phyloP scores from a whole-genome alignment of 1,139 yeast genomes.

The Komagataea norvegica region DNA sequence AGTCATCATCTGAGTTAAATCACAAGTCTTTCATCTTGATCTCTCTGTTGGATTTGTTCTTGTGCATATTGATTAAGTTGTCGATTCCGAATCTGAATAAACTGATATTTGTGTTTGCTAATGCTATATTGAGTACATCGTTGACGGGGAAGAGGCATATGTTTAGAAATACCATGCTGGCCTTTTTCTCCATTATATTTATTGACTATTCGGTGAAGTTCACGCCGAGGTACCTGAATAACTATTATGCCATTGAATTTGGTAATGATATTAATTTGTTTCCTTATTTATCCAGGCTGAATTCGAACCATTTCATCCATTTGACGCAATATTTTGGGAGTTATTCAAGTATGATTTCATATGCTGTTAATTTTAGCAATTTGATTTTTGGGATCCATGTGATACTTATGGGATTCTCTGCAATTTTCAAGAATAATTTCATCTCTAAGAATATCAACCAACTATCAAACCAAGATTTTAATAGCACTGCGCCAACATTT shows the following conservation, averaged over 20 bases:
- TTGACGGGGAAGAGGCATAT: constrained; percentile 35
- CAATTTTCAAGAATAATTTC: constrained; percentile 30
- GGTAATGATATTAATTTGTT: constrained; percentile 9
- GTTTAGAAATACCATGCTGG: constrained; percentile 13
- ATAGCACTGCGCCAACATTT: constrained; percentile 3
- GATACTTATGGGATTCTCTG: constrained; percentile 36
- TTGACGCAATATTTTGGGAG: constrained; percentile 4
- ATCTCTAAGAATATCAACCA: constrained; percentile 35
- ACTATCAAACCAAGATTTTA: constrained; percentile 26
- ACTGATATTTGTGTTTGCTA: constrained; percentile 40
- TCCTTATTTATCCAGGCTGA: constrained; percentile 14
- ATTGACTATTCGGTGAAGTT: constrained; percentile 13
- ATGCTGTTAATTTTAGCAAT: constrained; percentile 29
- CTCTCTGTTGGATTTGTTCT: constrained; percentile 30
- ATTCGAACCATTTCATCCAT: constrained; percentile 5
- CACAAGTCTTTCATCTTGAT: constrained; percentile 20
- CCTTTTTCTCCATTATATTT: constrained; percentile 10
- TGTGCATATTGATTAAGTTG: constrained; percentile 32
- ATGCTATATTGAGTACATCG: constrained; percentile 42
- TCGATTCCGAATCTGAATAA: constrained; percentile 35
- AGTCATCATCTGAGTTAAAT: too few relatives aligned
- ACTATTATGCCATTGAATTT: constrained; percentile 9
- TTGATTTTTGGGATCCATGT: constrained; percentile 38
- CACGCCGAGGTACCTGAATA: constrained; percentile 11
- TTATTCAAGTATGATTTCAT: constrained; percentile 9